Percentiles rank a stretch among this genome's conserved stretches.
Evolutionary conservation across 768 basidiomycete species (phyloP).

Genomic region (Boletus tylopilopsis): DNA sequence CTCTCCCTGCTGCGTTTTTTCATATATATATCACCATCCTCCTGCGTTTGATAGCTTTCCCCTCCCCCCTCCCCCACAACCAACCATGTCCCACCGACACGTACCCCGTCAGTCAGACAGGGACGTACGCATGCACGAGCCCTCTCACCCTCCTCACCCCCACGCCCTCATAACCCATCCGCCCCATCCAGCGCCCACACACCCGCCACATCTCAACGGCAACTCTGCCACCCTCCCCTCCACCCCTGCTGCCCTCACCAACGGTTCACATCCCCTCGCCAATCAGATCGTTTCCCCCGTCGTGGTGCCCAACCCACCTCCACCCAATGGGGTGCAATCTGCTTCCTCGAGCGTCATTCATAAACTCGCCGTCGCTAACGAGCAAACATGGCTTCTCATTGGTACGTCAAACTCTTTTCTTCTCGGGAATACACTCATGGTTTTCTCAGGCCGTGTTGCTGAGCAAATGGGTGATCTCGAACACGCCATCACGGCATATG

Average conservation of each 20-base stretch:
- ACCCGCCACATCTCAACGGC: constrained; percentile 54
- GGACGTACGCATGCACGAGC: constrained; percentile 64
- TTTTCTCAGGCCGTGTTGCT: constrained; percentile 77
- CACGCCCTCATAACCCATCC: constrained; percentile 42
- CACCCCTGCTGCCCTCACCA: constrained; percentile 41
- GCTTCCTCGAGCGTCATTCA: constrained; percentile 49
- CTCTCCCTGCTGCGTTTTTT: constrained; percentile 35
- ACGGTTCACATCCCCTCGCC: constrained; percentile 38
- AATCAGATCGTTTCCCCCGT: constrained; percentile 46
- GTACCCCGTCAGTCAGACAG: constrained; percentile 56
- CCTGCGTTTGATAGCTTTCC: constrained; percentile 41
- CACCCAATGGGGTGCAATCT: constrained; percentile 23
- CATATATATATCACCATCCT: constrained; percentile 58
- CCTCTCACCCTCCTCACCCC: constrained; percentile 39
- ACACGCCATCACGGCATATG: constrained; percentile 89
- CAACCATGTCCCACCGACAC: constrained; percentile 58
- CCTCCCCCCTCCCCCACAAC: constrained; percentile 40
- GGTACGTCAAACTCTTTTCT: constrained; percentile 41
- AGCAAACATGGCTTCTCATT: constrained; percentile 93
- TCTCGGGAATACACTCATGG: not conserved
- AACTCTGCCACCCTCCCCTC: constrained; percentile 38
- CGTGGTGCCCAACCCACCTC: constrained; percentile 33
- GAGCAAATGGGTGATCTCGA: constrained; percentile 95
- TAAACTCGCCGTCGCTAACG: constrained; percentile 82
- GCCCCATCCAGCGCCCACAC: constrained; percentile 30